Evolutionary conservation across 139 green algal species (phyloP).

Genomic region (Closterium sp.): DNA sequence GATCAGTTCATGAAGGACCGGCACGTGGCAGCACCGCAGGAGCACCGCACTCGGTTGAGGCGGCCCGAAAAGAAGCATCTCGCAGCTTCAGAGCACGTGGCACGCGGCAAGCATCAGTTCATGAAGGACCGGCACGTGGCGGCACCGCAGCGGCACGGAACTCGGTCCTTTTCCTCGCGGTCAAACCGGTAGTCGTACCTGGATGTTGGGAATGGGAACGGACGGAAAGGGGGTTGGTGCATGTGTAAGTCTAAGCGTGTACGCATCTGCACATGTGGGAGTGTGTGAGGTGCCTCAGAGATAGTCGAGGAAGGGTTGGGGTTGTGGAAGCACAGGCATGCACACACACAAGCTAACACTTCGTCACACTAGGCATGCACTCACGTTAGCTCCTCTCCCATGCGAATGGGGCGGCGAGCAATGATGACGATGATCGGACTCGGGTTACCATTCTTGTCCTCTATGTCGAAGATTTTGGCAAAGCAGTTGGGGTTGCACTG

Average conservation of each 20-base stretch:
- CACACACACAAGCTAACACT: too few relatives aligned
- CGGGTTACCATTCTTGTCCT: neutral
- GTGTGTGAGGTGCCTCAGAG: neutral
- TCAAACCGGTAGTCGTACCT: slow-evolving; percentile 47
- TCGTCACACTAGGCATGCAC: too few relatives aligned
- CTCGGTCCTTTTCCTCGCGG: slow-evolving; percentile 26
- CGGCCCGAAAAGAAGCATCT: too few relatives aligned
- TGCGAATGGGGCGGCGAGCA: slow-evolving; percentile 20
- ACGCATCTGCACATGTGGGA: neutral
- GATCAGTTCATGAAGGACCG: too few relatives aligned
- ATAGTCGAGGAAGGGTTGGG: neutral
- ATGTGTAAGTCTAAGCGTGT: neutral
- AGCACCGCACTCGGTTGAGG: too few relatives aligned
- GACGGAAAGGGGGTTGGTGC: neutral
- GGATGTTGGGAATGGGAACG: neutral
- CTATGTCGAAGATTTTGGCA: slow-evolving; percentile 43
- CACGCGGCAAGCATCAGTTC: too few relatives aligned
- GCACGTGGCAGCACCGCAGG: too few relatives aligned
- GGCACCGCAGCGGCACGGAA: neutral
- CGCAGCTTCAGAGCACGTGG: too few relatives aligned
- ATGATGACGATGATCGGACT: slow-evolving; percentile 36
- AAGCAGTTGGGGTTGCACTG: slow-evolving; percentile 48
- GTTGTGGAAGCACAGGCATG: too few relatives aligned
- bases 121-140: too few relatives aligned
- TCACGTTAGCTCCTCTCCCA: slow-evolving; percentile 45